phyloP scores from a whole-genome alignment of 1,284 basidiomycete genomes.

The Meira miltonrushii region DNA sequence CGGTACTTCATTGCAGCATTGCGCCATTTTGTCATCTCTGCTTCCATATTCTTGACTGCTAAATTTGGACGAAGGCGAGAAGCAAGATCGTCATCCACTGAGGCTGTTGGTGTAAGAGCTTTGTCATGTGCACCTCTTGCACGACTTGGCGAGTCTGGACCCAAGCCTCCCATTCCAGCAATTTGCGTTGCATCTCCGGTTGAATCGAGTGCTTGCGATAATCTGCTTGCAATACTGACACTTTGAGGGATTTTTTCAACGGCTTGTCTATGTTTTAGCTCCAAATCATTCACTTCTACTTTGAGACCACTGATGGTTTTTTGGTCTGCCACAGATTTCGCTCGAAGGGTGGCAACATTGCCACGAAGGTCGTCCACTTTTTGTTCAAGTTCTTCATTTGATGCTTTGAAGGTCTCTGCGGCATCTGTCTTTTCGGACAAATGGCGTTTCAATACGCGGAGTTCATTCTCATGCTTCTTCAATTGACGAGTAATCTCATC shows the following conservation, averaged over 20 bases:
- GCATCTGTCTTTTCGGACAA: slow-evolving; percentile 38
- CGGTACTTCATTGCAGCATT: slow-evolving; percentile 2
- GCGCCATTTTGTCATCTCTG: slow-evolving; percentile 1
- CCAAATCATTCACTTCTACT: slow-evolving; percentile 67
- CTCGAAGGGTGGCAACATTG: not conserved
- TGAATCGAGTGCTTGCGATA: not conserved
- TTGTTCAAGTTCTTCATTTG: slow-evolving; percentile 35
- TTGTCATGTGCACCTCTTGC: not conserved
- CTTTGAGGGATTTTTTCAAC: slow-evolving; percentile 82
- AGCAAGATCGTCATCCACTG: slow-evolving; percentile 57
- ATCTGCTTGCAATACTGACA: slow-evolving; percentile 60
- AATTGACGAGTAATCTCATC: slow-evolving; percentile 1
- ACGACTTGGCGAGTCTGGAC: not conserved
- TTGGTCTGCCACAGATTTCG: slow-evolving; percentile 9
- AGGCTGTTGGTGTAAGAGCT: not conserved
- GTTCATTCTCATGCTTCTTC: slow-evolving; percentile 22
- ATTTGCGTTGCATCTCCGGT: not conserved
- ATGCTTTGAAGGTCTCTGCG: slow-evolving; percentile 1
- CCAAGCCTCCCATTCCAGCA: not conserved
- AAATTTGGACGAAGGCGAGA: not conserved
- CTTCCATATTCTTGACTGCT: slow-evolving; percentile 2
- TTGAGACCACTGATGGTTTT: slow-evolving; percentile 16
- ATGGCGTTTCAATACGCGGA: slow-evolving; percentile 32
- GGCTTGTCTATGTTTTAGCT: slow-evolving; percentile 89
- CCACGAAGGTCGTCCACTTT: slow-evolving; percentile 22